A percentile compares a stretch with the other conserved stretches of the same genome.
Evolutionary conservation across 495 filamentous ascomycete species (phyloP).

Genomic region (Penicillium salamii): DNA sequence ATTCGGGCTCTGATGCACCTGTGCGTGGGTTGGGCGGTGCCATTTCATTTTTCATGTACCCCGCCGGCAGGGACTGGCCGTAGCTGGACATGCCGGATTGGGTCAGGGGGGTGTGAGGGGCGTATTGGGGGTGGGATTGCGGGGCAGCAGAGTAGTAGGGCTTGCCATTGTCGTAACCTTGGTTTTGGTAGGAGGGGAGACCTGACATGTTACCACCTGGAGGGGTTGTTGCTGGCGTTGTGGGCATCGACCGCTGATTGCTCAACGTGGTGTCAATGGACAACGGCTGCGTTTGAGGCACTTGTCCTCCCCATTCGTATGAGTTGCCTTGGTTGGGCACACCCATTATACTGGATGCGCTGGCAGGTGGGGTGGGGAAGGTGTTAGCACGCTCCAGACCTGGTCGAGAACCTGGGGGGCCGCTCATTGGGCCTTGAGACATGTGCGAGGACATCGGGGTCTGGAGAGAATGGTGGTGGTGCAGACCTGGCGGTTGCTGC

Average conservation of each 20-base stretch:
- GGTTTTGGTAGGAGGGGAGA: conserved; percentile 71
- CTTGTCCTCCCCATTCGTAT: conserved; percentile 70
- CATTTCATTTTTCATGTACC: conserved; percentile 91
- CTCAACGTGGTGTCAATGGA: conserved; percentile 82
- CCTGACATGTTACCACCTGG: conserved; percentile 73
- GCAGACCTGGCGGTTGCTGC: conserved; percentile 66
- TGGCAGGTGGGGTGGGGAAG: conserved; percentile 92
- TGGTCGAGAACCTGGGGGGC: conserved; percentile 71
- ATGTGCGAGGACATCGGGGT: conserved; percentile 61
- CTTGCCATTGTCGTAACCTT: conserved; percentile 72
- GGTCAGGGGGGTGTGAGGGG: conserved; percentile 57
- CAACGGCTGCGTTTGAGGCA: conserved; percentile 68
- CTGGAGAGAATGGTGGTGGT: conserved; percentile 79
- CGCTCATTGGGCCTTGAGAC: conserved; percentile 69
- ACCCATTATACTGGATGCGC: conserved; percentile 84
- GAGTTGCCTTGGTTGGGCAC: conserved; percentile 72
- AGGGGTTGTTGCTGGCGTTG: conserved; percentile 90
- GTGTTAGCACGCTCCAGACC: conserved; percentile 78
- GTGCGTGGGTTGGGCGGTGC: conserved; percentile 71
- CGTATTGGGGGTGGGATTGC: conserved; percentile 66
- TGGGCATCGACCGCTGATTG: conserved; percentile 85
- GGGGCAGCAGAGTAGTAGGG: conserved; percentile 79
- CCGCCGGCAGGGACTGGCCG: conserved; percentile 51
- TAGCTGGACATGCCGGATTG: conserved; percentile 72
- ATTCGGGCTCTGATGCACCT: conserved; percentile 54